Evolutionary conservation across 345 rosid species (phyloP).

Genomic region (Citrus sp.): DNA sequence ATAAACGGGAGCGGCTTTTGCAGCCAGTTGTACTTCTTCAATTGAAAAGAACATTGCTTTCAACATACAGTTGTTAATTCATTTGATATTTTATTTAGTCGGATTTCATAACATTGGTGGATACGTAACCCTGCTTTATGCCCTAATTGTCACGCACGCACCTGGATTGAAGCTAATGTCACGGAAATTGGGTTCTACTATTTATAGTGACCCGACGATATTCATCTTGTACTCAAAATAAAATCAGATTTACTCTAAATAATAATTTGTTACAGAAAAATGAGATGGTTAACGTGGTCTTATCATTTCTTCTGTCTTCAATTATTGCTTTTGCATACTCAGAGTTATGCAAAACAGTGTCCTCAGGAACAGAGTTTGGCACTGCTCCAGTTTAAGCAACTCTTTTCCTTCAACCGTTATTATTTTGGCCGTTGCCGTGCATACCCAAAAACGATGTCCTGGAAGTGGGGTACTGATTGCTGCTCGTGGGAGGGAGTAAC

Average conservation of each 20-base stretch:
- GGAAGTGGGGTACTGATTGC: background rate
- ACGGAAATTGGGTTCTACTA: background rate
- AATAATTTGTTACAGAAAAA: background rate
- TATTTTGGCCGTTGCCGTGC: background rate
- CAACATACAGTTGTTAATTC: too few species aligned
- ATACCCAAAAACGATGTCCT: background rate
- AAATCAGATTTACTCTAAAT: background rate
- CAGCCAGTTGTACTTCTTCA: too few species aligned
- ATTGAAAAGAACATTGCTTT: too few species aligned
- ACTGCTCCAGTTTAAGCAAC: constrained; percentile 4
- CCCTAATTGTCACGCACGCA: too few species aligned
- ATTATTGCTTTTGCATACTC: background rate
- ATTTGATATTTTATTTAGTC: too few species aligned
- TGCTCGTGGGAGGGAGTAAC: background rate
- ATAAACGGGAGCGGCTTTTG: too few species aligned
- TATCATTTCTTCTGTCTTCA: background rate
- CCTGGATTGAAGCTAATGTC: too few species aligned
- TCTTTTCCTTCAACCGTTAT: background rate
- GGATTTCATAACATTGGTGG: background rate
- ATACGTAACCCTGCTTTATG: background rate
- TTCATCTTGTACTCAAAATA: background rate
- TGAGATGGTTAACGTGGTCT: background rate
- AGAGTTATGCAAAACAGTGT: background rate
- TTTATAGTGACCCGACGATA: background rate
- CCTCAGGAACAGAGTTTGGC: background rate